These are phyloP conservation scores for Solanum raphanifolium DNA, from an alignment of 257 asterid species.

Conservation along the genomic window DNA sequence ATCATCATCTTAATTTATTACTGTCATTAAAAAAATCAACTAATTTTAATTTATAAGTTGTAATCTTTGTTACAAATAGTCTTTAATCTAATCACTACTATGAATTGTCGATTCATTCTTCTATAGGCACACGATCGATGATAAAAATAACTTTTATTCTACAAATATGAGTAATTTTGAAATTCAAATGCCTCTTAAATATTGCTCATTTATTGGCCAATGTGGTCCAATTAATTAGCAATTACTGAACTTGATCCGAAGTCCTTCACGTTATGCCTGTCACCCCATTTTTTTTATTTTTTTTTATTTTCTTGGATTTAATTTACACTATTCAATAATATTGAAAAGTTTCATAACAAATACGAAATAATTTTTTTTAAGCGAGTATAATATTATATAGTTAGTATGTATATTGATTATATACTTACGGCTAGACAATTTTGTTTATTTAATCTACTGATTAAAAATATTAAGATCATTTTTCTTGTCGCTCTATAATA, in stretches of 20 bases:
- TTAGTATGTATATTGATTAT: neutral
- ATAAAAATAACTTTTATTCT: neutral
- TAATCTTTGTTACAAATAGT: neutral
- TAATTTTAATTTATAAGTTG: neutral
- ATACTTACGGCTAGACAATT: neutral
- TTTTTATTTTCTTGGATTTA: neutral
- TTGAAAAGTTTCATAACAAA: no score
- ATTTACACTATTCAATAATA: neutral
- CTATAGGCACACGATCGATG: neutral
- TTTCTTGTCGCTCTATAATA: neutral
- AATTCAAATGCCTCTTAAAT: neutral
- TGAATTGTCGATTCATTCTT: neutral
- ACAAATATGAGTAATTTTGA: neutral
- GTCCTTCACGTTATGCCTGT: neutral
- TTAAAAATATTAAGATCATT: neutral
- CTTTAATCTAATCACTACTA: neutral
- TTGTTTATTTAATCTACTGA: neutral
- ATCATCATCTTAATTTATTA: neutral
- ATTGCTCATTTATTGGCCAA: neutral
- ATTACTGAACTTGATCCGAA: neutral
- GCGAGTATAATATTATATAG: neutral
- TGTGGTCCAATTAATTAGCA: neutral
- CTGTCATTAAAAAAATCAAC: neutral
- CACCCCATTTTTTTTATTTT: neutral
- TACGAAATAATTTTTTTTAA: no score